A percentile compares a stretch with the other conserved stretches of the same genome.
These are phyloP conservation scores for Amaranthus tricolor DNA, from an alignment of 179 eudicot genomes.

Conservation along the genomic window DNA sequence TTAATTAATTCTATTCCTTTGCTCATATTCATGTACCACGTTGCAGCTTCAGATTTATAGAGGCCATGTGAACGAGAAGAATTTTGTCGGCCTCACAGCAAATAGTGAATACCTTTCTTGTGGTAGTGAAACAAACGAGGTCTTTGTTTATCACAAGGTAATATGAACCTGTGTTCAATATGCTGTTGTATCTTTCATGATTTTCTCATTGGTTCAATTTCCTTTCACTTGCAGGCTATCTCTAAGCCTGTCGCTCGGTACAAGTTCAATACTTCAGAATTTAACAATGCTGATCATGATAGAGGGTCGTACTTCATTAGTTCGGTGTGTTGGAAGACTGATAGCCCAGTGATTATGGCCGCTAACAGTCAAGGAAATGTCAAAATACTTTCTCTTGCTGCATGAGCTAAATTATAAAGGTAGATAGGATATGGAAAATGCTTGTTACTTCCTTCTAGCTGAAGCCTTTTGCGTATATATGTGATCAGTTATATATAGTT, in stretches of 20 bases:
- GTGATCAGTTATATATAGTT: not conserved
- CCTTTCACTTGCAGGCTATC: constrained; percentile 50
- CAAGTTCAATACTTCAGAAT: constrained; percentile 52
- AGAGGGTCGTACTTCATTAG: constrained; percentile 65
- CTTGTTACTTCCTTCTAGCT: not conserved
- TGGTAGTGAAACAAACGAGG: constrained; percentile 94
- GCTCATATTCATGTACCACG: constrained; percentile 3
- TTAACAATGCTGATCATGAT: constrained; percentile 48
- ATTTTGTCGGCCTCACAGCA: constrained; percentile 82
- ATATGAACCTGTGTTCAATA: constrained; percentile 1
- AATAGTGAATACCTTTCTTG: constrained; percentile 78
- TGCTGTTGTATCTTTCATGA: not conserved
- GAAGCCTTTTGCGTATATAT: constrained; percentile 8
- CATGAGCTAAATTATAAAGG: constrained; percentile 30
- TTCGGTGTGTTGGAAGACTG: constrained; percentile 77
- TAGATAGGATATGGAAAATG: not conserved
- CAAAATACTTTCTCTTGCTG: constrained; percentile 64
- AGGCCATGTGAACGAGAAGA: constrained; percentile 87
- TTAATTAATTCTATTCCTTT: not conserved
- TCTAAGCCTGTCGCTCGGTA: constrained; percentile 67
- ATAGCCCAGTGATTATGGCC: constrained; percentile 63
- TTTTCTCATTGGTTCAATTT: constrained; percentile 1
- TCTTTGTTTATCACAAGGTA: constrained; percentile 89
- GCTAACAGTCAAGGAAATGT: constrained; percentile 86
- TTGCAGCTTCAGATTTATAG: constrained; percentile 67